A percentile compares a stretch with the other conserved stretches of the same genome.
phyloP scores from a whole-genome alignment of 1,284 basidiomycete genomes.

The Phaffia rhodozyma region DNA sequence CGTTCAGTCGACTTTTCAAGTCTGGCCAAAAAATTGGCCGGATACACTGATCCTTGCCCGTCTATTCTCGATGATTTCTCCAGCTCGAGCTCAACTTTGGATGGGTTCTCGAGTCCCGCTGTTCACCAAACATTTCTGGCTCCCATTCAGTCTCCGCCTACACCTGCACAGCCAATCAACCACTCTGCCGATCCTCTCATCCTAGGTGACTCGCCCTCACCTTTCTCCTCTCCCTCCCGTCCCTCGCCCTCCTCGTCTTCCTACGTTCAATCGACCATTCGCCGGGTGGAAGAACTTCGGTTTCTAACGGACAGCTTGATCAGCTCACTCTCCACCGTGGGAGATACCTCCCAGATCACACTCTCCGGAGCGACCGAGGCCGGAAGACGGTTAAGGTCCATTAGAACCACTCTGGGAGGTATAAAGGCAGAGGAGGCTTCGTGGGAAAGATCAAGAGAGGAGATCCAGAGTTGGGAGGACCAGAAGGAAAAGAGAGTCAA shows the following conservation, averaged over 20 bases:
- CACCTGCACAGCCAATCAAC: not conserved
- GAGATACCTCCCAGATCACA: constrained; percentile 9
- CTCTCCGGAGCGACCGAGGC: constrained; percentile 10
- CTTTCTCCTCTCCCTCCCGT: not conserved
- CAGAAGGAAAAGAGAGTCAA: not conserved
- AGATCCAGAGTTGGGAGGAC: not conserved
- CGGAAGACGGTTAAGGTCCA: constrained; percentile 7
- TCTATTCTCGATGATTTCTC: too few species aligned
- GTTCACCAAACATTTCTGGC: not conserved
- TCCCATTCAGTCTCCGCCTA: not conserved
- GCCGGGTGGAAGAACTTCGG: too few species aligned
- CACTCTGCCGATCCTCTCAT: not conserved
- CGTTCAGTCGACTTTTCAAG: too few species aligned
- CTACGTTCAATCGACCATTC: too few species aligned
- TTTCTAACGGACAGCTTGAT: not conserved
- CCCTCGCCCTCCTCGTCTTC: not conserved
- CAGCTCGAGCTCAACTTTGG: too few species aligned
- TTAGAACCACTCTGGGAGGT: constrained; percentile 1
- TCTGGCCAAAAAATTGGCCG: too few species aligned
- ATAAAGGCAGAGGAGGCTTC: constrained; percentile 3
- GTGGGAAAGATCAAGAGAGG: not conserved
- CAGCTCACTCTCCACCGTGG: not conserved
- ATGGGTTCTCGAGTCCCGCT: too few species aligned
- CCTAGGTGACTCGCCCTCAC: not conserved
- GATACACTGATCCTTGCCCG: too few species aligned